A percentile compares a stretch with the other conserved stretches of the same genome.
Conservation (phyloP, 768 basidiomycete genomes). For the Lactarius akahatsu region DNA sequence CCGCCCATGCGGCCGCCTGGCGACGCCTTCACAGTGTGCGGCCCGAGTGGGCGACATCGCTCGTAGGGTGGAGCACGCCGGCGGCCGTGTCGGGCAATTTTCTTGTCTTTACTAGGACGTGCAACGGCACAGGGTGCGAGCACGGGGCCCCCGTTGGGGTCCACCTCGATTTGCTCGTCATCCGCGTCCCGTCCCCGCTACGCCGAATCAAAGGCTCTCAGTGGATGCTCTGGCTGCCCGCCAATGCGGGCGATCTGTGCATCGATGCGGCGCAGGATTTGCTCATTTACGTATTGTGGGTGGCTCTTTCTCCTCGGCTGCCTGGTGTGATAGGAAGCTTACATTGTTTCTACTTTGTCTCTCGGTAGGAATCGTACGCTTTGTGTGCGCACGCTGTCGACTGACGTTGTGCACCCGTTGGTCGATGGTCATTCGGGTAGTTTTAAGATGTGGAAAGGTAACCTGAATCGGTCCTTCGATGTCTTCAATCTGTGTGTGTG, state of each 20-base stretch:
- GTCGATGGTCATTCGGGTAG: neutral
- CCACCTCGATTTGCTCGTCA: slow-evolving; percentile 2
- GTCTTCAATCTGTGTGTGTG: neutral
- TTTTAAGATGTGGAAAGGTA: neutral
- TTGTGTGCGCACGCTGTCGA: slow-evolving; percentile 11
- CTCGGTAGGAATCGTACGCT: slow-evolving; percentile 6
- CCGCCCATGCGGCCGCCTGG: slow-evolving; percentile 9
- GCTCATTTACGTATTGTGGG: slow-evolving; percentile 17
- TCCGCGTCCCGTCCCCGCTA: slow-evolving; percentile 12
- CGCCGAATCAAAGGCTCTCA: slow-evolving; percentile 15
- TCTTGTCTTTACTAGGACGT: slow-evolving; percentile 12
- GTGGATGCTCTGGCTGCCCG: slow-evolving; percentile 11
- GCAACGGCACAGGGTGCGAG: neutral
- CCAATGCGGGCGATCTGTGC: neutral
- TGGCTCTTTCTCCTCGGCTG: neutral
- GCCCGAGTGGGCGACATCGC: neutral
- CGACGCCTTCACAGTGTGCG: neutral
- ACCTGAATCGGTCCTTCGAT: neutral
- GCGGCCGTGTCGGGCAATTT: slow-evolving; percentile 13
- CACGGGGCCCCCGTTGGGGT: neutral
- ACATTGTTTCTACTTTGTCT: neutral
- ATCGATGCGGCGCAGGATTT: slow-evolving; percentile 22
- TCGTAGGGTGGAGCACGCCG: slow-evolving; percentile 15
- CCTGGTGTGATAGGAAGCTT: neutral
- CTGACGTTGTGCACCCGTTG: slow-evolving; percentile 2